Percentiles rank a stretch among this genome's conserved stretches.
Evolutionary conservation across 1,284 basidiomycete species (phyloP).

Genomic region (Schizopora paradoxa): DNA sequence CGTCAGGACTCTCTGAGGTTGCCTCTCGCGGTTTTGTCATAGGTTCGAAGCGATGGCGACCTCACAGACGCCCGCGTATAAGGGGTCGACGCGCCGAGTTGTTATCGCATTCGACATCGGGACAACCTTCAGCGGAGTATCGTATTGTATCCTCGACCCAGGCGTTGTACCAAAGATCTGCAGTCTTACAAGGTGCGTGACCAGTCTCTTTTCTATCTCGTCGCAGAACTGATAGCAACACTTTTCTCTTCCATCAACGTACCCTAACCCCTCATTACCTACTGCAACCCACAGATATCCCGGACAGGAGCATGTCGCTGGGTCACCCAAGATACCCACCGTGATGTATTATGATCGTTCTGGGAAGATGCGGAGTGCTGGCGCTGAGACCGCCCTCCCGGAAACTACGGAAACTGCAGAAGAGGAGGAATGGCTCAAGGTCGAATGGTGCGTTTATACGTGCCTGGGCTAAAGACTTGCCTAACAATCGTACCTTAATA

Average conservation of each 20-base stretch:
- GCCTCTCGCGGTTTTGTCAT: not conserved
- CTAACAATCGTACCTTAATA: not conserved
- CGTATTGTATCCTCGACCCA: not conserved
- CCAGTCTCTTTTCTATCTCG: not conserved
- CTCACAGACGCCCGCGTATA: not conserved
- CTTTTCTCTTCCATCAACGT: not conserved
- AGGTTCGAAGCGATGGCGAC: not conserved
- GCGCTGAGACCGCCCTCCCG: not conserved
- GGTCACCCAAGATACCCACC: slow-evolving; percentile 1
- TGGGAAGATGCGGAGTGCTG: not conserved
- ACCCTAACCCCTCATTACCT: not conserved
- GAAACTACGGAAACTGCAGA: not conserved
- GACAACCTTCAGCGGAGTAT: slow-evolving; percentile 3
- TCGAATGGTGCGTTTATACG: not conserved
- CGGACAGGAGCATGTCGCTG: not conserved
- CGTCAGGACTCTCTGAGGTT: not conserved
- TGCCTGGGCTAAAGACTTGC: not conserved
- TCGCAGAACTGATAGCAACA: not conserved
- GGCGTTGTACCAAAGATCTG: not conserved
- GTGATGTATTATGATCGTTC: not conserved
- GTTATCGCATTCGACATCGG: slow-evolving; percentile 3
- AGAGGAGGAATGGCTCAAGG: not conserved
- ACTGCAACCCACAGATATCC: not conserved
- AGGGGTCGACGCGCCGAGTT: not conserved
- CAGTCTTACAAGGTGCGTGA: not conserved